A percentile compares a stretch with the other conserved stretches of the same genome.
Conservation (phyloP, 306 rosid genomes). For the Spatholobus suberectus region DNA sequence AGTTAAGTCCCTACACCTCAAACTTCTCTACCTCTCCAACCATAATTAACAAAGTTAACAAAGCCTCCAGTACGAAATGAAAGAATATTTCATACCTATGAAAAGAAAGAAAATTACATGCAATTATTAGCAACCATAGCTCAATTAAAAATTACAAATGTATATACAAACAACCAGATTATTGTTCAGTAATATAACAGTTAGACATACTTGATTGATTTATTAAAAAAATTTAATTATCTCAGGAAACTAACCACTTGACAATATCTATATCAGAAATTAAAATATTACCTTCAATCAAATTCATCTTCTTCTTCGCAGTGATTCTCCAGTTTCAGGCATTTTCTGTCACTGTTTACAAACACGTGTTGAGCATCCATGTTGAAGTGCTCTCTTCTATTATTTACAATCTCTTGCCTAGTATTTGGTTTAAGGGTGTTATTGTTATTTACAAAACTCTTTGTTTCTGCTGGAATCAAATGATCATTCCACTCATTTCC, state of each 20-base stretch:
- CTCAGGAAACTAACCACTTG: constrained; percentile 12
- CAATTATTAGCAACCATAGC: constrained; percentile 21
- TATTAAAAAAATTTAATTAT: background rate
- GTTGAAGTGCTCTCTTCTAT: constrained; percentile 59
- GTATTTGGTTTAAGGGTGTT: constrained; percentile 53
- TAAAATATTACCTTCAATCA: constrained; percentile 58
- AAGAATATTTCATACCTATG: constrained; percentile 58
- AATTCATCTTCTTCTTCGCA: constrained; percentile 50
- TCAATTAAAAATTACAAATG: background rate
- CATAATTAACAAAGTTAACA: constrained; percentile 25
- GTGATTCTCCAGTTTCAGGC: constrained; percentile 66
- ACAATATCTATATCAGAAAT: constrained; percentile 15
- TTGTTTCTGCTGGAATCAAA: constrained; percentile 47
- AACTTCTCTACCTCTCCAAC: background rate
- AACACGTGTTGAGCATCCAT: constrained; percentile 67
- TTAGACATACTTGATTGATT: background rate
- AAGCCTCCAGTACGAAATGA: constrained; percentile 48
- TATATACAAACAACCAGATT: background rate
- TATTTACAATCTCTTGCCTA: constrained; percentile 72
- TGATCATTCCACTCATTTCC: constrained; percentile 48
- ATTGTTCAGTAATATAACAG: background rate
- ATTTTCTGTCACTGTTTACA: constrained; percentile 65
- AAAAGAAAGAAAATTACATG: background rate
- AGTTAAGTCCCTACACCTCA: background rate
- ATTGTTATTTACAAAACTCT: constrained; percentile 64